Conservation (phyloP, 331 rosid species). For the Arachis monticola region DNA sequence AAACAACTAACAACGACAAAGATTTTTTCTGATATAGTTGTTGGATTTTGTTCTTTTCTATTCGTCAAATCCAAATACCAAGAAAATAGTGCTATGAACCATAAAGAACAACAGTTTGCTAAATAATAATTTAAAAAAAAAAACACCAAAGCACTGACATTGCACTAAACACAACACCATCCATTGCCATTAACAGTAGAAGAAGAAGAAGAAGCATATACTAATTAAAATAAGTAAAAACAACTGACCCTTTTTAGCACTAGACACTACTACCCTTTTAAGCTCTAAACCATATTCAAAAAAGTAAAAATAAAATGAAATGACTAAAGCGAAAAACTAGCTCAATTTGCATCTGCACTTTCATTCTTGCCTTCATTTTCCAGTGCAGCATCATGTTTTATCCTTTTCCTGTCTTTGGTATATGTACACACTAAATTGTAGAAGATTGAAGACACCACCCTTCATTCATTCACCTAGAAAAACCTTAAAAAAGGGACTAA, state of each 20-base stretch:
- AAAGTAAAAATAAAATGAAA: not conserved
- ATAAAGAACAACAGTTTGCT: not conserved
- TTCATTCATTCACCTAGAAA: not conserved
- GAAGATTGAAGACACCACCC: constrained; percentile 13
- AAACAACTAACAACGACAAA: no score
- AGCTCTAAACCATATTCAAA: not conserved
- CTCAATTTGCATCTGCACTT: constrained; percentile 27
- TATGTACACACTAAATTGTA: constrained; percentile 55
- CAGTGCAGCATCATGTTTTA: constrained; percentile 35
- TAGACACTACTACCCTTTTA: not conserved
- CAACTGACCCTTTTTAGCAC: not conserved
- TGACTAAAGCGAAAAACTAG: not conserved
- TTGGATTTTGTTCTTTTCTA: no score
- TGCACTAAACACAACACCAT: not conserved
- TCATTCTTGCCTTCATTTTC: constrained; percentile 41
- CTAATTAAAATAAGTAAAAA: not conserved
- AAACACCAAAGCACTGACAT: not conserved
- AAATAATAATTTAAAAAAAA: not conserved
- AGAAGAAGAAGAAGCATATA: not conserved
- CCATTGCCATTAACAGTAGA: not conserved
- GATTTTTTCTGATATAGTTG: no score
- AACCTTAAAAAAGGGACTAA: not conserved
- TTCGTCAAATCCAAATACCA: not conserved
- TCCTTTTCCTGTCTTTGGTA: constrained; percentile 40
- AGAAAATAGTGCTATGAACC: not conserved